Evolutionary conservation across 2,329 filamentous ascomycete genomes (phyloP).

Genomic region (Metarhizium guizhouense): DNA sequence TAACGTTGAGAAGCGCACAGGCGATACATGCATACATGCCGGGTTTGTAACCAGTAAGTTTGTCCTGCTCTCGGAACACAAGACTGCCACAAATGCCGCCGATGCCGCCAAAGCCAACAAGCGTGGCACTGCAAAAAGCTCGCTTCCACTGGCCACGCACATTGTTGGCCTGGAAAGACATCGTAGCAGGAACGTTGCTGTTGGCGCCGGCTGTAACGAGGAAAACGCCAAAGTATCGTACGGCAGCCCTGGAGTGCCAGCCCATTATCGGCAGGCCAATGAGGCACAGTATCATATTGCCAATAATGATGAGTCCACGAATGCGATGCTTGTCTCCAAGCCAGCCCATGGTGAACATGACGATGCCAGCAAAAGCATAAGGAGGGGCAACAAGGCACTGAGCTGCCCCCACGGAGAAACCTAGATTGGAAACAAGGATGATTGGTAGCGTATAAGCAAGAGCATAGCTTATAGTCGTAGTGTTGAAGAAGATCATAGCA

Average conservation of each 20-base stretch:
- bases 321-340: conserved; percentile 57
- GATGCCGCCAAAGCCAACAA: conserved; percentile 68
- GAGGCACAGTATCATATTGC: conserved; percentile 57
- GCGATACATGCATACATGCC: conserved; percentile 48
- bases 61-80: conserved; percentile 57
- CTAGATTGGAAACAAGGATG: conserved; percentile 55
- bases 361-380: conserved; percentile 54
- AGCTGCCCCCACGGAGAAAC: conserved; percentile 52
- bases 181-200: conserved; percentile 63
- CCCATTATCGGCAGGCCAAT: conserved; percentile 67
- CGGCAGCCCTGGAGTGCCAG: conserved; percentile 45
- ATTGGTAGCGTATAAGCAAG: conserved; percentile 74
- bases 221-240: conserved; percentile 68
- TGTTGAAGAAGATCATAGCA: conserved; percentile 52
- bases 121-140: conserved; percentile 65
- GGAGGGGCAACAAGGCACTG: conserved; percentile 67
- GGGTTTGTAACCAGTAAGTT: conserved; percentile 40
- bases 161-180: conserved; percentile 83
- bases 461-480: conserved; percentile 65
- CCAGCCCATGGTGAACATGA: conserved; percentile 53
- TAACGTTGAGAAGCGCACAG: conserved; percentile 34
- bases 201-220: conserved; percentile 69
- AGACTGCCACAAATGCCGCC: conserved; percentile 70
- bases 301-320: conserved; percentile 56
- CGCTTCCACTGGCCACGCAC: conserved; percentile 85